Evolutionary conservation across 495 filamentous ascomycete genomes (phyloP).

Genomic region (Talaromyces liani): DNA sequence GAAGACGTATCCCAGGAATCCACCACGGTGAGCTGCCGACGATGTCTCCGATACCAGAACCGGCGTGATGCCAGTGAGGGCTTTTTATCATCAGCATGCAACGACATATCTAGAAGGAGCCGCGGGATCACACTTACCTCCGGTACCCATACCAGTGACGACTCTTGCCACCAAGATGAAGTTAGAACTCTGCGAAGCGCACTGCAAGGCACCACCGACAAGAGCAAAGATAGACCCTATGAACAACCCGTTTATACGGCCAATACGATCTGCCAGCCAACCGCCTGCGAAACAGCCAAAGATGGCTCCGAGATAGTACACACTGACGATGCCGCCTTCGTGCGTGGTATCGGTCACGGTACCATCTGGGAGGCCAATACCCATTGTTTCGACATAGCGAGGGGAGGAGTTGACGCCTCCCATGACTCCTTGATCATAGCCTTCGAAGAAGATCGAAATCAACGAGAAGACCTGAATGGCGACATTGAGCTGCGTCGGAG

Average conservation of each 20-base stretch:
- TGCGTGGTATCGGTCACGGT: conserved; percentile 30
- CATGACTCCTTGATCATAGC: conserved; percentile 49
- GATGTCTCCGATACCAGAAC: conserved; percentile 45
- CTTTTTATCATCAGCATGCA: conserved; percentile 13
- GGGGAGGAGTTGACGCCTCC: conserved; percentile 33
- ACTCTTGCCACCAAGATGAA: conserved; percentile 50
- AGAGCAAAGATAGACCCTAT: conserved; percentile 45
- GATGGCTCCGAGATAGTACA: conserved; percentile 50
- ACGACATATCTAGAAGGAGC: conserved; percentile 3
- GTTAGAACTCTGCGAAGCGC: conserved; percentile 40
- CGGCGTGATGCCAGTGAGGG: conserved; percentile 44
- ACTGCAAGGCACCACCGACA: conserved; percentile 45
- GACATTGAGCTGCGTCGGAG: conserved; percentile 31
- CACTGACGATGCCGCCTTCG: conserved; percentile 43
- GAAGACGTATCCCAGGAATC: conserved; percentile 44
- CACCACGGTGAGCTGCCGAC: conserved; percentile 37
- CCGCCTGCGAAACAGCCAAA: conserved; percentile 46
- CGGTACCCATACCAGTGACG: conserved; percentile 50
- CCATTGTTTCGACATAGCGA: conserved; percentile 30
- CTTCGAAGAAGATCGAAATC: conserved; percentile 47
- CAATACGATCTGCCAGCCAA: conserved; percentile 45
- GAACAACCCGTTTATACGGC: conserved; percentile 48
- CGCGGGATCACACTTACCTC: conserved; percentile 18
- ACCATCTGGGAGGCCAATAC: conserved; percentile 29
- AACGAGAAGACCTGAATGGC: conserved; percentile 40